Base-by-base conservation (phyloP, 345 rosid species). In the Mallotus nudiflorus region DNA sequence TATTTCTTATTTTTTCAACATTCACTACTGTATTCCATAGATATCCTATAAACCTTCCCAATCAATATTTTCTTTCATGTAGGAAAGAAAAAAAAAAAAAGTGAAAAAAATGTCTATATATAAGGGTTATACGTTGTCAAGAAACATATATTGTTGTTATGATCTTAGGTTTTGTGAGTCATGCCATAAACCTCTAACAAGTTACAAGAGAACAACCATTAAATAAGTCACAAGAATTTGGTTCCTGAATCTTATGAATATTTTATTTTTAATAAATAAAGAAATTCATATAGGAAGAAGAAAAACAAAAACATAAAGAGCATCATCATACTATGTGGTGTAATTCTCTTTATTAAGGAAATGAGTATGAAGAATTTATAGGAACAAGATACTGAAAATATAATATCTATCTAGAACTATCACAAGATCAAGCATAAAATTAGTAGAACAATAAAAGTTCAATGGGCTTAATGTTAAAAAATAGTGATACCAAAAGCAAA, bases 121-220 rank as follows among this genome's bases (percentile, higher is more conserved):
- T n/a, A n/a, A n/a, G n/a, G n/a, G n/a, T n/a, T n/a, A n/a, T n/a
- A n/a, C n/a, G n/a, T n/a, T n/a, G n/a, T n/a, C n/a, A n/a, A n/a
- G n/a, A n/a, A n/a, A n/a, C n/a, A n/a, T n/a, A n/a, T n/a, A n/a
- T n/a, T n/a, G n/a, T n/a, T n/a, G n/a, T n/a, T 33, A 33, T 33
- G 37, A 33, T 33, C 4, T 33, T 33, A 33, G 37, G 37, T 2
- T 6, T 12, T 57, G 62, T 15, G 19, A 16, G 58, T 53, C 48
- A 62, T 42, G 22, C 13, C 19, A 62, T 62, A 49, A 62, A 62
- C 14, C 35, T 62, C 46, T 62, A 33, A 16, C 66, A 40, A 20
- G 29, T 35, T 1, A 60, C 65, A 7, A 37, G 5, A 18, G 12
- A 5, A 61, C n/a, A 61, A 37, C 25, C 42, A 61, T 20, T 13